A percentile compares a stretch with the other conserved stretches of the same genome.
These are phyloP conservation scores for Thelephora ganbajun DNA, from an alignment of 768 basidiomycete species.

Conservation along the genomic window DNA sequence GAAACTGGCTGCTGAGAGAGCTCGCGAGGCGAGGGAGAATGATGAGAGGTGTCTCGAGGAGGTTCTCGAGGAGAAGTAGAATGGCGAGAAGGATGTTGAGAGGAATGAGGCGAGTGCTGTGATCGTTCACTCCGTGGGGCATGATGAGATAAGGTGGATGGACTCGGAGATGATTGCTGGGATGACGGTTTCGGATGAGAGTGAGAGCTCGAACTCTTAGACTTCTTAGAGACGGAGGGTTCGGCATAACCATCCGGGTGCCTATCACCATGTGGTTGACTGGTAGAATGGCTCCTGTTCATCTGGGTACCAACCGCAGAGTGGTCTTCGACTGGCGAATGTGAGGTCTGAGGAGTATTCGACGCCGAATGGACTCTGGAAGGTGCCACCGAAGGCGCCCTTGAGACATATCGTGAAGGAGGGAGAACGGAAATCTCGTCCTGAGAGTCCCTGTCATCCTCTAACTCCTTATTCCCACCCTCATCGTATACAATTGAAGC, in stretches of 20 bases:
- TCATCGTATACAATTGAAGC: constrained; percentile 76
- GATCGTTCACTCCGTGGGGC: no score
- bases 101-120: no score
- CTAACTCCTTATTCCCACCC: constrained; percentile 57
- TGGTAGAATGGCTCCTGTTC: constrained; percentile 13
- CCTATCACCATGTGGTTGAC: constrained; percentile 6
- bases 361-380: constrained; percentile 31
- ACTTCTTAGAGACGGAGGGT: constrained; percentile 1
- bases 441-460: constrained; percentile 55
- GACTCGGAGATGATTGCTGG: no score
- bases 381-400: constrained; percentile 38
- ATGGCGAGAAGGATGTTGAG: no score
- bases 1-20: no score
- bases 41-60: no score
- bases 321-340: constrained; percentile 14
- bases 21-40: no score
- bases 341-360: no score
- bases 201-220: not conserved
- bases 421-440: constrained; percentile 35
- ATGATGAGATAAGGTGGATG: no score
- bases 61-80: no score
- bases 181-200: not conserved
- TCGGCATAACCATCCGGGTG: not conserved
- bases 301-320: constrained; percentile 14
- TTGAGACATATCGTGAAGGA: constrained; percentile 29